phyloP scores from a whole-genome alignment of 2,329 filamentous ascomycete genomes.

The Colletotrichum spinosum region DNA sequence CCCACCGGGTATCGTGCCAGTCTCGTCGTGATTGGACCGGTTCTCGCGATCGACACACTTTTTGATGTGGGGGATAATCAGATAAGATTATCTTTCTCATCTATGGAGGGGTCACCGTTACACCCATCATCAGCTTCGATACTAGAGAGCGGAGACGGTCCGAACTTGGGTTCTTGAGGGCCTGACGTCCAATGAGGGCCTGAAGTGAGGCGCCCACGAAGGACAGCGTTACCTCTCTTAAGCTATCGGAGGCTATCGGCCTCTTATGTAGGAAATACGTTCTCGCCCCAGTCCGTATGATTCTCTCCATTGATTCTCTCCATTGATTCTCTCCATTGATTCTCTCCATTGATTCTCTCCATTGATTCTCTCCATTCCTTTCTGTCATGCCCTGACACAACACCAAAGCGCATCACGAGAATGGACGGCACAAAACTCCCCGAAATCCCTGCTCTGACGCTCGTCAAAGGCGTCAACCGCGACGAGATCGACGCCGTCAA shows the following conservation, averaged over 20 bases:
- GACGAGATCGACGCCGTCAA: constrained; percentile 10
- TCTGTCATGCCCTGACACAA: background rate
- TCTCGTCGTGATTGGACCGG: constrained; percentile 1
- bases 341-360: too few species aligned
- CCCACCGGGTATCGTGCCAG: background rate
- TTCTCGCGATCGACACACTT: background rate
- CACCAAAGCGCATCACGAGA: background rate
- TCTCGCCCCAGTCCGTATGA: background rate
- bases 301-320: constrained; percentile 9
- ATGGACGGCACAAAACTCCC: constrained; percentile 19
- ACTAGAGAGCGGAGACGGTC: background rate
- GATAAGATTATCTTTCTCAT: constrained; percentile 18
- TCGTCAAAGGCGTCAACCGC: constrained; percentile 9
- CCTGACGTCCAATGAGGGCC: constrained; percentile 1
- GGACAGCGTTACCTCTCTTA: constrained; percentile 3
- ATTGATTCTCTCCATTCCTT: constrained; percentile 3
- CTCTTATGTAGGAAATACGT: constrained; percentile 6
- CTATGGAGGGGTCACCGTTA: background rate
- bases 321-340: too few species aligned
- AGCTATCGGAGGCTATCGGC: constrained; percentile 25
- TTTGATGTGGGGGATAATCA: constrained; percentile 7
- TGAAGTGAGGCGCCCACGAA: constrained; percentile 1
- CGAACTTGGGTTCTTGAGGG: background rate
- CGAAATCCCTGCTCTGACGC: constrained; percentile 10
- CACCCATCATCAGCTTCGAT: background rate